Evolutionary conservation across 1,284 basidiomycete genomes (phyloP), one percentile per base, ranked within the genome.

Genomic region (Heterobasidion parviporum): DNA sequence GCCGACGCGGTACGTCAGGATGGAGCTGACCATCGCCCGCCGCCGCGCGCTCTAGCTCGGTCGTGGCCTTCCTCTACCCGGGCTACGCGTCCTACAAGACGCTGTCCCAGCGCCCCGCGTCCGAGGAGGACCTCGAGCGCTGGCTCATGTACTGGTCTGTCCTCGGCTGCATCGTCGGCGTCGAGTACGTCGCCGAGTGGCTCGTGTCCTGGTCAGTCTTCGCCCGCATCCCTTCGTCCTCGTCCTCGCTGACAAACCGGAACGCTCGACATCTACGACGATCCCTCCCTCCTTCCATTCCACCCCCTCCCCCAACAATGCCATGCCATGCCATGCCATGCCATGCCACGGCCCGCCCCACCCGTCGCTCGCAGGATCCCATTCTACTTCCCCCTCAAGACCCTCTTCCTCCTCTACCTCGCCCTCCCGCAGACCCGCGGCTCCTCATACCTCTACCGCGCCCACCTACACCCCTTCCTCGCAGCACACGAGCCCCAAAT

Each of bases 131-230:
- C 34, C 75, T 93, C 6, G 91, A 93, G 67, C 74, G 87, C 71
- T 92, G 91, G 90, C 74, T 92, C 53, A 93, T 92, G 89, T 94
- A 92, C 64, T 93, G 91, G 91, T 86, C 83, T 35, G 89, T 93
- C 0, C 79, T 93, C 10, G 91, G 88, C 0, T 85, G 83, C 65
- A 80, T 92, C 58, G 76, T 90, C 36, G 80, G 79, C 6, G 72
- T 87, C 16, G 91, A 93, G 67, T 85, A 85, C 62, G 74, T 87
- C 46, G 87, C 86, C 16, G 90, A 92, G 66, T 92, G 91, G 89
- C 67, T 83, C n/a, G 72, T 93, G 18, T 85, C 82, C 59, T 93
- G 91, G 89, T 90, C 62, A 63, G 77, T 70, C 35, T 56, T 12
- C 16, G 54, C 41, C 57, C 47, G 35, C 33, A 55, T 41, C 57